These are phyloP conservation scores for Podochytrium sp. DNA, from an alignment of 192 early-diverging fungal genomes.

Conservation along the genomic window DNA sequence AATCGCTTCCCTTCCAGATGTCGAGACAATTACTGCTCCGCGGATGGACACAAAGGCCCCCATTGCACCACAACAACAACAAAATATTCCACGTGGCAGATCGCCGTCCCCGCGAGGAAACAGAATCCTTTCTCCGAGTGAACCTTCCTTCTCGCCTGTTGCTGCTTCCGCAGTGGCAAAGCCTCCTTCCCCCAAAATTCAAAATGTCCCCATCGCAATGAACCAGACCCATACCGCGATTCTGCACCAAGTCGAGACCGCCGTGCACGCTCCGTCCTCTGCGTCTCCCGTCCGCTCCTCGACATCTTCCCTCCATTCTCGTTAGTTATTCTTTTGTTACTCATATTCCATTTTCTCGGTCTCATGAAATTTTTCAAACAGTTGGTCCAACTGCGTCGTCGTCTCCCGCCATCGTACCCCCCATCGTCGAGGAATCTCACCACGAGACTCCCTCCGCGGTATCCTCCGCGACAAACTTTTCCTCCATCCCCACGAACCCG, in stretches of 20 bases:
- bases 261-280: background rate
- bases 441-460: background rate
- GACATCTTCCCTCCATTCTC: background rate
- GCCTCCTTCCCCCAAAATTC: background rate
- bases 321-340: background rate
- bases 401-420: constrained; percentile 4
- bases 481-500: background rate
- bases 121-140: background rate
- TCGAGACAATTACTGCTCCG: no score
- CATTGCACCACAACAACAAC: background rate
- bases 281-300: background rate
- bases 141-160: background rate
- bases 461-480: background rate
- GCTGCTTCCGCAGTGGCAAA: background rate
- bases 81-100: background rate
- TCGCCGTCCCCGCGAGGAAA: background rate
- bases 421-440: background rate
- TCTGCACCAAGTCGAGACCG: constrained; percentile 9
- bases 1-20: background rate
- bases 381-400: background rate
- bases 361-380: background rate
- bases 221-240: background rate
- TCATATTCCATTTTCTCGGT: background rate
- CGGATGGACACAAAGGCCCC: background rate
- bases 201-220: background rate